Conservation (phyloP, 108 stramenopile genomes). For the Seminavis robusta region DNA sequence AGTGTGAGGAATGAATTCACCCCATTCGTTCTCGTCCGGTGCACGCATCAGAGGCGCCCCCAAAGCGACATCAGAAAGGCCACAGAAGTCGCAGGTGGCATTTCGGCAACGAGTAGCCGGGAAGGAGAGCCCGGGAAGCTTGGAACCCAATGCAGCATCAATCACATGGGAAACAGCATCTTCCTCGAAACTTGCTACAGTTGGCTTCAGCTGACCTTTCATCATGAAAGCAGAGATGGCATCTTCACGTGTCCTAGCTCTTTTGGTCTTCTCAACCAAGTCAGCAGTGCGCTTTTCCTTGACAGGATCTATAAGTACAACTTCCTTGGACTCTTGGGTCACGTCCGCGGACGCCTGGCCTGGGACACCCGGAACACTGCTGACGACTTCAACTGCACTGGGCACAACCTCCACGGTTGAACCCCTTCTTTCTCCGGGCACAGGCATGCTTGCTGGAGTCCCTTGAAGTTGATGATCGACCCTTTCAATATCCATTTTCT, state of each 20-base stretch:
- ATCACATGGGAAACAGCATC: constrained; percentile 61
- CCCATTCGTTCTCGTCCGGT: constrained; percentile 75
- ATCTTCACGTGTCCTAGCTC: constrained; percentile 71
- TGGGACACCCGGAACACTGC: background rate
- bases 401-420: constrained; percentile 23
- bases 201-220: constrained; percentile 57
- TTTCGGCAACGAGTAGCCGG: constrained; percentile 52
- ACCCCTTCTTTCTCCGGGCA: background rate
- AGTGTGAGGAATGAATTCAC: constrained; percentile 52
- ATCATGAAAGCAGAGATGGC: constrained; percentile 59
- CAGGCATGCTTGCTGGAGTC: background rate
- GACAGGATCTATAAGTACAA: constrained; percentile 8
- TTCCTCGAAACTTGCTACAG: constrained; percentile 77
- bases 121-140: constrained; percentile 46
- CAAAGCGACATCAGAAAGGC: constrained; percentile 67
- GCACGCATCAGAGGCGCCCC: constrained; percentile 76
- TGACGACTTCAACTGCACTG: constrained; percentile 41
- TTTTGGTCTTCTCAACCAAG: constrained; percentile 46
- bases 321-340: background rate
- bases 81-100: constrained; percentile 66
- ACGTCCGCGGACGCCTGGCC: background rate
- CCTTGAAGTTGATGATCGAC: background rate
- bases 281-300: constrained; percentile 39
- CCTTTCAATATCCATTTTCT: background rate
- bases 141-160: constrained; percentile 48